Conservation (phyloP, 2,329 filamentous ascomycete genomes). For the Neopestalotiopsis rosae region DNA sequence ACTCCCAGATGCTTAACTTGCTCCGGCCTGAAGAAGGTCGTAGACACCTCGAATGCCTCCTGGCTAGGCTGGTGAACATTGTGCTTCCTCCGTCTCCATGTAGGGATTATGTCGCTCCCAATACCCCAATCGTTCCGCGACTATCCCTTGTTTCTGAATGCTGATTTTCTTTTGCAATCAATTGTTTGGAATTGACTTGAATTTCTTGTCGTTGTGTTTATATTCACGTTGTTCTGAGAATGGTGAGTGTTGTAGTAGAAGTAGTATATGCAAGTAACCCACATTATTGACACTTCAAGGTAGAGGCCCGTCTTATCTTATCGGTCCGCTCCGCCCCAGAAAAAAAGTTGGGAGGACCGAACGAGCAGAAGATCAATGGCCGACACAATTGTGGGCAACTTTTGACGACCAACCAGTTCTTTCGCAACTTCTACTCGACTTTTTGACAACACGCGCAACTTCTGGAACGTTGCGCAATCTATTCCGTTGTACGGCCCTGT, state of each 20-base stretch:
- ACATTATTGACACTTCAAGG: neutral
- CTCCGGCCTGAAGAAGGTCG: neutral
- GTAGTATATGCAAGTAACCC: neutral
- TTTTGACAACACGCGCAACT: neutral
- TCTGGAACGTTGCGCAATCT: neutral
- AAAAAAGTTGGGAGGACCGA: constrained; percentile 26
- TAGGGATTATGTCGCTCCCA: neutral
- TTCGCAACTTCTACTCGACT: neutral
- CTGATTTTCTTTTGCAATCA: no score
- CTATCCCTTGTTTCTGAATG: no score
- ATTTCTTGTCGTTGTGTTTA: neutral
- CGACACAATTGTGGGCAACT: constrained; percentile 5
- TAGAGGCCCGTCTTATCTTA: constrained; percentile 24
- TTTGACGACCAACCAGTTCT: neutral
- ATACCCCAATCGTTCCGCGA: neutral
- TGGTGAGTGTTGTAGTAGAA: neutral
- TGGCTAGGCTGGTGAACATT: neutral
- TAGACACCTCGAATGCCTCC: neutral
- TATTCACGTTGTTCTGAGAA: neutral
- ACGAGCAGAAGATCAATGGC: neutral
- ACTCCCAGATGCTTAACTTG: neutral
- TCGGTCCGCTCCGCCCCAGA: constrained; percentile 26
- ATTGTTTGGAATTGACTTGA: neutral
- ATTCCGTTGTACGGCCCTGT: neutral
- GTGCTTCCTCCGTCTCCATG: neutral